phyloP scores from a whole-genome alignment of 306 rosid species.

The Dicorynia guianensis region DNA sequence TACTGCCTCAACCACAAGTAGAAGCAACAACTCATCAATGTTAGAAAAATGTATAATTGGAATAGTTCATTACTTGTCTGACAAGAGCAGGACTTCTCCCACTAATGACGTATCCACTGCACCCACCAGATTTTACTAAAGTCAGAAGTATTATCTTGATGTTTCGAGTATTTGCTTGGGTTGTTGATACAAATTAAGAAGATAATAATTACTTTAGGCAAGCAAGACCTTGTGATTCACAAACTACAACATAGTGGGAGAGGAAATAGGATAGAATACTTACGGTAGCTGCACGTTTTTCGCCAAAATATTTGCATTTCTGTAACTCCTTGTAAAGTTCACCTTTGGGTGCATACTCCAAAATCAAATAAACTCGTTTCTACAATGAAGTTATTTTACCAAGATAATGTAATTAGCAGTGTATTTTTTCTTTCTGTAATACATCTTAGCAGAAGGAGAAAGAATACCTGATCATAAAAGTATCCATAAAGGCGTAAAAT shows the following conservation, averaged over 20 bases:
- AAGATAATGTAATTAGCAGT: constrained; percentile 25
- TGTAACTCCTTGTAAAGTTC: constrained; percentile 98
- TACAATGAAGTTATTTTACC: constrained; percentile 46
- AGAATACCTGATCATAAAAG: constrained; percentile 87
- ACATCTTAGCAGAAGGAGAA: constrained; percentile 27
- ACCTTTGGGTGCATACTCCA: constrained; percentile 98
- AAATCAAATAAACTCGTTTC: constrained; percentile 93
- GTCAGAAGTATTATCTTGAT: background rate
- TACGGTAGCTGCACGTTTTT: constrained; percentile 99
- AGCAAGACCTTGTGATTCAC: background rate
- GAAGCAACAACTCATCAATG: constrained; percentile 22
- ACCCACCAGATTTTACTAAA: background rate
- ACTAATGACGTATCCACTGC: background rate
- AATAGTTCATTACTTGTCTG: background rate
- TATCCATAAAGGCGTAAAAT: constrained; percentile 94
- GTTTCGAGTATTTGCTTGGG: background rate
- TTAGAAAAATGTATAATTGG: constrained; percentile 19
- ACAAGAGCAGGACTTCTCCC: background rate
- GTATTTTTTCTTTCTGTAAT: constrained; percentile 5
- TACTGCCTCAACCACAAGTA: constrained; percentile 64
- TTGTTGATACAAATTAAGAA: background rate
- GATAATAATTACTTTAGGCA: background rate
- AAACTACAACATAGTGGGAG: background rate
- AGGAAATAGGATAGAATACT: constrained; percentile 41
- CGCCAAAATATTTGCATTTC: constrained; percentile 94